Evolutionary conservation across 768 basidiomycete species (phyloP).

Genomic region (Pleurotus tuoliensis): DNA sequence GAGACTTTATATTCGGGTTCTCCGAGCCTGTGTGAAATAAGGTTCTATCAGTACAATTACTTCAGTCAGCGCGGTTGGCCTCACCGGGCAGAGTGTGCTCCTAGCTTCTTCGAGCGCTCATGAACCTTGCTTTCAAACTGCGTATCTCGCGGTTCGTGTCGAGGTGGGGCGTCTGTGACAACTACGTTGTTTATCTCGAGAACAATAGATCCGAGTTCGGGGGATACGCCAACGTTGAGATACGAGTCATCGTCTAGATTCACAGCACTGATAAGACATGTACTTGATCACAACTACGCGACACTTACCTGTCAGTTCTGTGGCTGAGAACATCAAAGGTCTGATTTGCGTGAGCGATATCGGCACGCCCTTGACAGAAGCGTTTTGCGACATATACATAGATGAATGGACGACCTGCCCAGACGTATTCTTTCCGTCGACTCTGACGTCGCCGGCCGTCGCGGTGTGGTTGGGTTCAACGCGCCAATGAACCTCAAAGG

Average conservation of each 20-base stretch:
- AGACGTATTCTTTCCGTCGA: background rate
- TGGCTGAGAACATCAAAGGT: background rate
- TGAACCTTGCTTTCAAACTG: conserved; percentile 11
- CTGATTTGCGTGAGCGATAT: background rate
- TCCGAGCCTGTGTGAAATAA: conserved; percentile 8
- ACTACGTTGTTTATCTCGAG: background rate
- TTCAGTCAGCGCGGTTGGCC: background rate
- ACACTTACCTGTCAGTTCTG: background rate
- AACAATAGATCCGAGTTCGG: background rate
- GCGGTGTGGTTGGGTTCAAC: background rate
- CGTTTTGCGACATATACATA: too few relatives aligned
- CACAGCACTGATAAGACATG: too few relatives aligned
- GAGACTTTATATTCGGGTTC: background rate
- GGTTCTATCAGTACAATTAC: too few relatives aligned
- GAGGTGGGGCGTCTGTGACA: background rate
- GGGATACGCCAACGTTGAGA: background rate
- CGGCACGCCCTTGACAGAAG: background rate
- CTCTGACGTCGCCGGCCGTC: background rate
- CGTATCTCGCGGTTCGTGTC: too few relatives aligned
- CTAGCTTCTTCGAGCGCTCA: conserved; percentile 15
- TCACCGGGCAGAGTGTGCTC: conserved; percentile 12
- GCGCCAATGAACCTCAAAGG: background rate
- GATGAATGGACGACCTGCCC: background rate
- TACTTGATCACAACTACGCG: too few relatives aligned
- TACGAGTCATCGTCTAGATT: background rate